phyloP scores from a whole-genome alignment of 345 rosid genomes.

The Citrus glauca region DNA sequence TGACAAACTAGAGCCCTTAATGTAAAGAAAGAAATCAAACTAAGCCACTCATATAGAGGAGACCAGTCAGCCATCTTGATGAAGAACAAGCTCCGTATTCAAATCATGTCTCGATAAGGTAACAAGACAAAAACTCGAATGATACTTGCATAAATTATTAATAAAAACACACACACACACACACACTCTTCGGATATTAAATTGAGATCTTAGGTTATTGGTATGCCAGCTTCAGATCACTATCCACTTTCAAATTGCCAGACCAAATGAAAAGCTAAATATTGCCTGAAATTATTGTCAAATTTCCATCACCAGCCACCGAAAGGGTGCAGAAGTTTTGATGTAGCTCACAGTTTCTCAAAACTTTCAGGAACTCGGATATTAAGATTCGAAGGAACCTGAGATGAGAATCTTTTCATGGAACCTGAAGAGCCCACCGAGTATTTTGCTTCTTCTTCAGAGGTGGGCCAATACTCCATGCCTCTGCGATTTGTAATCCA shows the following conservation, averaged over 20 bases:
- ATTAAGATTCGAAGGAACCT: slow-evolving; percentile 30
- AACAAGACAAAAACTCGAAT: not conserved
- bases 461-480: slow-evolving; percentile 89
- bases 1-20: not conserved
- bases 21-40: not conserved
- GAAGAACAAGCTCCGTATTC: slow-evolving; percentile 5
- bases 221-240: not conserved
- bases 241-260: not conserved
- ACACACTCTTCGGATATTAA: not conserved
- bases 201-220: not conserved
- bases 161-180: too few relatives aligned
- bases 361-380: slow-evolving; percentile 66
- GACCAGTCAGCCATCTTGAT: not conserved
- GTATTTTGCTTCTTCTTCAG: slow-evolving; percentile 71
- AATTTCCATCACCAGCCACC: not conserved
- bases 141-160: too few relatives aligned
- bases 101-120: not conserved
- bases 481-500: slow-evolving; percentile 92
- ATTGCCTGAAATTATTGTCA: not conserved
- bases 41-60: not conserved
- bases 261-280: not conserved
- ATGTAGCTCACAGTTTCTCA: slow-evolving; percentile 70
- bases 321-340: not conserved
- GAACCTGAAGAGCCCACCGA: slow-evolving; percentile 33
- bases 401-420: not conserved